Evolutionary conservation across 495 filamentous ascomycete genomes (phyloP).

Genomic region (Penicillium salamii): DNA sequence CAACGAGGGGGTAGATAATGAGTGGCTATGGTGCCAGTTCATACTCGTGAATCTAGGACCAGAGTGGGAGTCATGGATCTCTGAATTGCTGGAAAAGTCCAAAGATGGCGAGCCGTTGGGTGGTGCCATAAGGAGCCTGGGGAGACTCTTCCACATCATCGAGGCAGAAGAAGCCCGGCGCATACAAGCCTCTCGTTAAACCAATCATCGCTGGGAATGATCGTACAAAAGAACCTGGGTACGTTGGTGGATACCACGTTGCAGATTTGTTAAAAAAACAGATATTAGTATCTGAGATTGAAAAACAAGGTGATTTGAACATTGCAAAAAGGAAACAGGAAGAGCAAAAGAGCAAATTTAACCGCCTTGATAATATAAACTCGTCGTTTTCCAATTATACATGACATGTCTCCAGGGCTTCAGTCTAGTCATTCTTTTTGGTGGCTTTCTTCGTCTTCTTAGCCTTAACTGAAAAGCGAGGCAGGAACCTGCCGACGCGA

Average conservation of each 20-base stretch:
- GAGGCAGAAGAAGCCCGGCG: not conserved
- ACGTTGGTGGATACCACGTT: too few species aligned
- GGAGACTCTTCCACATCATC: not conserved
- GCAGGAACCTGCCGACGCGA: slow-evolving; percentile 78
- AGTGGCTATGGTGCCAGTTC: slow-evolving; percentile 11
- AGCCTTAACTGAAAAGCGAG: slow-evolving; percentile 52
- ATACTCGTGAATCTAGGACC: slow-evolving; percentile 7
- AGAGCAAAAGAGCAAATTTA: not conserved
- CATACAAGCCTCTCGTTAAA: slow-evolving; percentile 2
- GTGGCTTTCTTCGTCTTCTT: slow-evolving; percentile 28
- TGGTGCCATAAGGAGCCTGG: not conserved
- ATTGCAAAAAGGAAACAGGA: too few species aligned
- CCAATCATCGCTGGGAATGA: not conserved
- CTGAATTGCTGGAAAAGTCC: not conserved
- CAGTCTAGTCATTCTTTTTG: slow-evolving; percentile 24
- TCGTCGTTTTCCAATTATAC: not conserved
- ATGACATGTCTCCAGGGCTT: slow-evolving; percentile 12
- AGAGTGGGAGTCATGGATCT: slow-evolving; percentile 4
- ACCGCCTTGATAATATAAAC: not conserved
- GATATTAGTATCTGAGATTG: too few species aligned
- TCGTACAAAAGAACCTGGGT: not conserved
- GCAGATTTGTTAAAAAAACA: not conserved
- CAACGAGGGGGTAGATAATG: not conserved
- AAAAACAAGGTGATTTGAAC: too few species aligned
- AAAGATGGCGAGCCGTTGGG: not conserved